These are phyloP conservation scores for Pythium aristosporum DNA, from an alignment of 352 stramenopile genomes.

Conservation along the genomic window DNA sequence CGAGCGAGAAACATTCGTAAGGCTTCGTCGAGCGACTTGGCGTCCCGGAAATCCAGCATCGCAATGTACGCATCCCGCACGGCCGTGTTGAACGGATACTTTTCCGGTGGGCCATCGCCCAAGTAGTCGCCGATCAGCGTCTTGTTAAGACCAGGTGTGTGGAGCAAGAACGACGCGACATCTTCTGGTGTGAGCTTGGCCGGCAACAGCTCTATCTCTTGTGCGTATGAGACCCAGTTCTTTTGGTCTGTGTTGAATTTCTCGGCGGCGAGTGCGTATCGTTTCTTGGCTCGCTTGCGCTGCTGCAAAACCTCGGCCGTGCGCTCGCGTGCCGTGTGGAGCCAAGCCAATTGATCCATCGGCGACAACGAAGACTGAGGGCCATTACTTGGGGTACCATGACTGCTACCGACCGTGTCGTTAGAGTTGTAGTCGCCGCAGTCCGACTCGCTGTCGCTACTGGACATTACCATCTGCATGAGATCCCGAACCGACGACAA, in stretches of 20 bases:
- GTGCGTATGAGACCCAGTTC: slow-evolving; percentile 89
- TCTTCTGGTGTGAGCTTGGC: slow-evolving; percentile 80
- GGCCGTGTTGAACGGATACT: slow-evolving; percentile 95
- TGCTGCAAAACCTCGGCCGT: slow-evolving; percentile 89
- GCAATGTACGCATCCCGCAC: slow-evolving; percentile 85
- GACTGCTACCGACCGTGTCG: slow-evolving; percentile 31
- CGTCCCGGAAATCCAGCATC: slow-evolving; percentile 94
- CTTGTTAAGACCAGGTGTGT: slow-evolving; percentile 92
- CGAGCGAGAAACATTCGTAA: slow-evolving; percentile 92
- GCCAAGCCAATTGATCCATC: slow-evolving; percentile 69
- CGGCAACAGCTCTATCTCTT: slow-evolving; percentile 84
- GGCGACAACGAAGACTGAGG: slow-evolving; percentile 1
- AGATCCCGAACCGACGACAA: slow-evolving; percentile 81
- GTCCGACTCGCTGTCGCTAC: slow-evolving; percentile 74
- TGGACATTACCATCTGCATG: slow-evolving; percentile 83
- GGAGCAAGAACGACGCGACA: slow-evolving; percentile 93
- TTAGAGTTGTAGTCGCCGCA: slow-evolving; percentile 50
- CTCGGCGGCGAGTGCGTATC: slow-evolving; percentile 85
- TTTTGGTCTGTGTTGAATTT: slow-evolving; percentile 96
- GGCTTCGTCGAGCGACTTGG: slow-evolving; percentile 86
- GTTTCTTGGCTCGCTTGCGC: slow-evolving; percentile 90
- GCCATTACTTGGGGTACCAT: not conserved
- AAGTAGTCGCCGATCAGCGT: slow-evolving; percentile 96
- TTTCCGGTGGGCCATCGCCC: slow-evolving; percentile 92
- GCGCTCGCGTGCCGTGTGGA: slow-evolving; percentile 81